Base-by-base conservation (phyloP, 345 rosid species). In the Acer saccharum region DNA sequence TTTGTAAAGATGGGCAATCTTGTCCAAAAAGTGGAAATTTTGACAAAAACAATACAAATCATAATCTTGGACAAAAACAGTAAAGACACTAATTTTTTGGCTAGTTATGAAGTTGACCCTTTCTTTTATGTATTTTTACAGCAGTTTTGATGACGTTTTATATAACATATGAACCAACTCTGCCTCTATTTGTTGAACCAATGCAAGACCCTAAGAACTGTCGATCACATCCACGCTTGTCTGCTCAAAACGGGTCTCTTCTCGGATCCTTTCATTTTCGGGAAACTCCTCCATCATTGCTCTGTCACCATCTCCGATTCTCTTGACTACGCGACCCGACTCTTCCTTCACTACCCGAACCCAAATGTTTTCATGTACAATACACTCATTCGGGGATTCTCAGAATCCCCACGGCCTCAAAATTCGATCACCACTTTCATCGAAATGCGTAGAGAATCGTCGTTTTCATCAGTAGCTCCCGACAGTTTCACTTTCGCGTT, bases 401-500 rank as follows among this genome's bases (percentile, higher is more conserved):
- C 83, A 11, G 85, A 86, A 35, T 84, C 89, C 1, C 83, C 58
- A 7, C 17, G 44, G 11, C 86, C 90, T 2, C 71, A 39, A 10
- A 23, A 39, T 27, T 80, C 91, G 8, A 44, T 88, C 44, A 17
- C 69, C n/a, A n/a, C 58, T 10, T 88, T 84, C 79, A 29, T 75
- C 48, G 73, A 74, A 61, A 71, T 84, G 85, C 76, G 76, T 39
- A 69, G 71, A 67, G 74, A 75, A 4, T 71, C 80, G 20, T 64
- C 63, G 23, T 44, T 13, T 13, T 41, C 44, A 41, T 41, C 44
- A 41, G 66, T 66, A 17, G 67, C 68, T n/a, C 86, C 81, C 10
- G 89, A 86, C 73, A 88, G 90, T 78, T 88, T 86, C 82, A 78
- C 90, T 10, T 84, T 84, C 65, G 87, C 87, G 12, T 88, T 88